Percentiles rank a stretch among this genome's conserved stretches.
Conservation (phyloP, 495 filamentous ascomycete species). For the Bombardia bombarda region DNA sequence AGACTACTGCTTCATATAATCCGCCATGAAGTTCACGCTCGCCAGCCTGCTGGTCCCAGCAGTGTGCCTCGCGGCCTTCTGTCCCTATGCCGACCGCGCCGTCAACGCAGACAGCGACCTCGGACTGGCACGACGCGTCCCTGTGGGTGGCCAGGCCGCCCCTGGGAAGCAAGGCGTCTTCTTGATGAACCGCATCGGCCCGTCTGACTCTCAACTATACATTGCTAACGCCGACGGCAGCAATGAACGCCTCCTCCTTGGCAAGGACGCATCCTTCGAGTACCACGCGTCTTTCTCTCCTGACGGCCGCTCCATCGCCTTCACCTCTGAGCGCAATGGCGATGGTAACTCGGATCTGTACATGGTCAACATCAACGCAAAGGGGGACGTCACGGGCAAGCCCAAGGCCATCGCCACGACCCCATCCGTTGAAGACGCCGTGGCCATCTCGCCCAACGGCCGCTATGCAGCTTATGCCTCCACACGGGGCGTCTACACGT, state of each 20-base stretch:
- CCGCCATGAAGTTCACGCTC: not conserved
- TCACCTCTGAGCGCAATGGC: conserved; percentile 1
- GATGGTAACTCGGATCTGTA: not conserved
- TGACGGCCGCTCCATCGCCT: not conserved
- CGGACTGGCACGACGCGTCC: too few species aligned
- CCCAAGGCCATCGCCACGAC: not conserved
- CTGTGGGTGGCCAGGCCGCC: not conserved
- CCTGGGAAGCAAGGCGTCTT: not conserved
- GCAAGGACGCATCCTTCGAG: not conserved
- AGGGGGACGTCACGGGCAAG: not conserved
- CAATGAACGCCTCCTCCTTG: not conserved
- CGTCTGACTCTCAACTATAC: not conserved
- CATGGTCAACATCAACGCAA: not conserved
- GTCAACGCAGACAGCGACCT: too few species aligned
- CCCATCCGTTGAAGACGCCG: not conserved
- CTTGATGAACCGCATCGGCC: not conserved
- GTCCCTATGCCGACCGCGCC: not conserved
- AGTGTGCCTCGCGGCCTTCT: not conserved
- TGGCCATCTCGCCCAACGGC: not conserved
- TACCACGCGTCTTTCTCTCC: not conserved
- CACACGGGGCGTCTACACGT: not conserved
- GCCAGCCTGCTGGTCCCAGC: not conserved
- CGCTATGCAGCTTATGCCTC: not conserved
- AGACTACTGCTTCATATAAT: too few species aligned
- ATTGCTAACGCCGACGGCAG: not conserved